Percentiles rank a stretch among this genome's conserved stretches.
Conservation (phyloP, 1,284 basidiomycete species). For the Sanghuangporus weigelae region DNA sequence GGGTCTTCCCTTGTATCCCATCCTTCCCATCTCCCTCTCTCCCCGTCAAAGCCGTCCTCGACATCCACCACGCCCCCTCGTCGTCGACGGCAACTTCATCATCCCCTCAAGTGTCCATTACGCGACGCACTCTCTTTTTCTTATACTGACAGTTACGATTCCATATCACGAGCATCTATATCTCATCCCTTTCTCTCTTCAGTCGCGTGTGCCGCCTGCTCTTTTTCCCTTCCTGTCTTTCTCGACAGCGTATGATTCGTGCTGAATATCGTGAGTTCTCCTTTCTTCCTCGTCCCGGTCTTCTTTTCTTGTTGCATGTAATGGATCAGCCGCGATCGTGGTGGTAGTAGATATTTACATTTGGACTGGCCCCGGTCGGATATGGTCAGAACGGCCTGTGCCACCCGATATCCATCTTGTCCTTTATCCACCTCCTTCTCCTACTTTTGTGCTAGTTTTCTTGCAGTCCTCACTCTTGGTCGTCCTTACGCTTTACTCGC, state of each 20-base stretch:
- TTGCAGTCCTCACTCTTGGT: conserved; percentile 3
- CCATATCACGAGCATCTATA: not conserved
- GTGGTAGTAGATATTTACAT: not conserved
- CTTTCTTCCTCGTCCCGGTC: not conserved
- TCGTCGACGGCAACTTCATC: conserved; percentile 23
- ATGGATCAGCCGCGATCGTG: not conserved
- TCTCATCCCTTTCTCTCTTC: conserved; percentile 4
- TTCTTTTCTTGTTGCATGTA: not conserved
- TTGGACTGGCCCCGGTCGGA: not conserved
- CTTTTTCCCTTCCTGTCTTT: not conserved
- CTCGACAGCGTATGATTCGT: not conserved
- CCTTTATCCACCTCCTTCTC: conserved; percentile 8
- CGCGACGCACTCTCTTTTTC: conserved; percentile 25
- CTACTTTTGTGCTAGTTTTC: not conserved
- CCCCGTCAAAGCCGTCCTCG: conserved; percentile 27
- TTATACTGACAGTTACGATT: conserved; percentile 17
- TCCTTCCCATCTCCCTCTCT: conserved; percentile 27
- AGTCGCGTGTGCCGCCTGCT: conserved; percentile 1
- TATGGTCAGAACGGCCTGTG: not conserved
- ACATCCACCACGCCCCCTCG: conserved; percentile 1
- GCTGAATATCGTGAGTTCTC: conserved; percentile 1
- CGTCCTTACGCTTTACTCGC: not conserved
- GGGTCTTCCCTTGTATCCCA: conserved; percentile 28
- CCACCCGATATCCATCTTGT: conserved; percentile 8
- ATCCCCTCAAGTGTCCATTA: conserved; percentile 24